Evolutionary conservation across 2,329 filamentous ascomycete genomes (phyloP), one percentile per base, ranked within the genome.

Genomic region (Penicillium sp.): DNA sequence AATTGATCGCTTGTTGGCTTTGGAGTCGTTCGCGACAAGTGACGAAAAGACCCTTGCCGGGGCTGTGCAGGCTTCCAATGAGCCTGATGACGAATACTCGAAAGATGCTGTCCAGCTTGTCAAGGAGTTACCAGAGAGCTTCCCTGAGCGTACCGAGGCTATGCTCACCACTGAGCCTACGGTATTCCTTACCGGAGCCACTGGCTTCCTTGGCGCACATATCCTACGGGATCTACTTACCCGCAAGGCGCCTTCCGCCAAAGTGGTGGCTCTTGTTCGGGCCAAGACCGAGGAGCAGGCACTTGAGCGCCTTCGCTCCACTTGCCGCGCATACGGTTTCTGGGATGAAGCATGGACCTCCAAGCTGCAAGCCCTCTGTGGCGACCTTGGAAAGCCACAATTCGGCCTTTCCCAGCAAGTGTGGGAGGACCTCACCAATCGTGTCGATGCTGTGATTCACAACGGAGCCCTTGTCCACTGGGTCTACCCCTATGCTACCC

Each of bases 201-300:
- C 91, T 4, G 91, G 91, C 2, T 96, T 96, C 75, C 72, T 96
- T 16, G 91, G 91, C 25, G 80, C 88, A 0, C 95, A 90, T 63
- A 75, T 96, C 10, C 74, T 95, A 28, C 80, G 80, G 47, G 88
- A 95, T 47, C 71, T 95, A 1, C 77, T 96, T 1, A 79, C 80
- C 33, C 77, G 86, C 19, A 73, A 75, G 9, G 72, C 72, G 13
- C 78, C 74, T 14, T 69, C 73, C 14, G 74, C 81, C 12, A 84
- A 80, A 57, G 77, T 95, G 9, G 82, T 95, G 49, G 83, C 85
- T 0, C 84, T 91, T 49, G 86, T 95, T 3, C 85, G 90, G 43
- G 83, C 83, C 33, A 83, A 85, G 65, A 81, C 82, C 50, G 63
- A 77, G 3, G 67, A 77, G 22, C 76, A 79, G 25, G 87, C 81